Percentiles rank a stretch among this genome's conserved stretches.
Conservation (phyloP, 2,329 filamentous ascomycete genomes). For the Aspergillus sojae region DNA sequence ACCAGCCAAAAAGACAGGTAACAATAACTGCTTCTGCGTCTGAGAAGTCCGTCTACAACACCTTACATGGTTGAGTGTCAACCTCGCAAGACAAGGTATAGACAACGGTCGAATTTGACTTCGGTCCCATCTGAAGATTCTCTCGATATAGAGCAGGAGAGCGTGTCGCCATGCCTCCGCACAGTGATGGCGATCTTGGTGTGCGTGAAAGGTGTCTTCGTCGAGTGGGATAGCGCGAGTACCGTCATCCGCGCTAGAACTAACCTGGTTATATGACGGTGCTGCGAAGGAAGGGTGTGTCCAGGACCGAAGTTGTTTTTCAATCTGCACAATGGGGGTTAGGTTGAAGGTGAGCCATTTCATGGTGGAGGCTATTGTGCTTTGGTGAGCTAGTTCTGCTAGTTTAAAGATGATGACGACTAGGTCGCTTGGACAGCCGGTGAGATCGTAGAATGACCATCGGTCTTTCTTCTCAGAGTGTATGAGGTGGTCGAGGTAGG, state of each 20-base stretch:
- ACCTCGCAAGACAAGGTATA: neutral
- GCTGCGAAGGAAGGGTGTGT: neutral
- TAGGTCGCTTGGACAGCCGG: constrained; percentile 36
- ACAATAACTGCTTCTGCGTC: neutral
- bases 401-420: constrained; percentile 32
- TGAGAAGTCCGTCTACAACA: neutral
- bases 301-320: neutral
- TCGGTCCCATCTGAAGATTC: constrained; percentile 7
- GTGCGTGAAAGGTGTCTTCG: neutral
- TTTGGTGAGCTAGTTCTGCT: constrained; percentile 32
- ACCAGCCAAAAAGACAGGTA: constrained; percentile 35
- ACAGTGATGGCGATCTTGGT: constrained; percentile 9
- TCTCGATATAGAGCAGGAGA: constrained; percentile 6
- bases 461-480: constrained; percentile 23
- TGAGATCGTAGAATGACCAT: constrained; percentile 36
- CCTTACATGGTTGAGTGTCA: neutral
- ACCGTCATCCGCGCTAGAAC: too few species aligned
- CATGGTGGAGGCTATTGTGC: constrained; percentile 31
- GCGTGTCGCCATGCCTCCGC: constrained; percentile 4
- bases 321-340: neutral
- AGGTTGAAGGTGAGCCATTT: constrained; percentile 26
- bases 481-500: constrained; percentile 25
- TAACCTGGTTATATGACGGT: neutral
- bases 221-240: neutral
- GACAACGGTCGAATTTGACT: neutral